phyloP scores from a whole-genome alignment of 805 yeast genomes.

The Starmerella vitae region DNA sequence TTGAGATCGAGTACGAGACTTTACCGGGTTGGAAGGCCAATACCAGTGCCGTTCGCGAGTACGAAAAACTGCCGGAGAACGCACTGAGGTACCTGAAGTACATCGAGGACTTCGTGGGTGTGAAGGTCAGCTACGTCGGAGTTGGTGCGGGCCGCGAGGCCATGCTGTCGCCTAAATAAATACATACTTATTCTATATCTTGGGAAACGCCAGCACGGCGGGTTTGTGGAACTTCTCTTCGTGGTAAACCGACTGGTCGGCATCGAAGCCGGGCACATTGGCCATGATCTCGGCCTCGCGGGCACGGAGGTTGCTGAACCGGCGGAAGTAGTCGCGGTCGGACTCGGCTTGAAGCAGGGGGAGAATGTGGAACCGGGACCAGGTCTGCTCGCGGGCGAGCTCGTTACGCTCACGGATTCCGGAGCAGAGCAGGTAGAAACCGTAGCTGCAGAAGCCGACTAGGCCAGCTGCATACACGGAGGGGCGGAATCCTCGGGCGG shows the following conservation, averaged over 20 bases:
- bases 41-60: conserved; percentile 56
- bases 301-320: conserved; percentile 49
- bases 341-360: conserved; percentile 72
- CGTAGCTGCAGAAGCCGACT: conserved; percentile 51
- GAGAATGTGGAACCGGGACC: conserved; percentile 60
- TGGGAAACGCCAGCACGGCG: conserved; percentile 24
- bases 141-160: conserved; percentile 95
- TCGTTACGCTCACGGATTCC: conserved; percentile 66
- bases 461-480: conserved; percentile 53
- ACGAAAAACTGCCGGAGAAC: conserved; percentile 71
- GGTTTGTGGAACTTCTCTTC: conserved; percentile 34
- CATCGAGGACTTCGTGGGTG: conserved; percentile 72
- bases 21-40: conserved; percentile 90
- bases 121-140: conserved; percentile 93
- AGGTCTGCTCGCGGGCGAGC: conserved; percentile 56
- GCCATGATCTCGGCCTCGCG: conserved; percentile 59
- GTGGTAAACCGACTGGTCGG: conserved; percentile 35
- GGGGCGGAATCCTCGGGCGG: conserved; percentile 75
- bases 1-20: conserved; percentile 82
- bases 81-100: conserved; percentile 73
- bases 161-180: conserved; percentile 59
- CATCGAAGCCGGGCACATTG: conserved; percentile 50
- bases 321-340: conserved; percentile 64
- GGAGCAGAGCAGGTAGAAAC: conserved; percentile 50
- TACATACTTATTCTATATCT: conserved; percentile 21